Evolutionary conservation across 495 filamentous ascomycete genomes (phyloP), one percentile per base, ranked within the genome.

Genomic region (Aspergillus kassunensis): DNA sequence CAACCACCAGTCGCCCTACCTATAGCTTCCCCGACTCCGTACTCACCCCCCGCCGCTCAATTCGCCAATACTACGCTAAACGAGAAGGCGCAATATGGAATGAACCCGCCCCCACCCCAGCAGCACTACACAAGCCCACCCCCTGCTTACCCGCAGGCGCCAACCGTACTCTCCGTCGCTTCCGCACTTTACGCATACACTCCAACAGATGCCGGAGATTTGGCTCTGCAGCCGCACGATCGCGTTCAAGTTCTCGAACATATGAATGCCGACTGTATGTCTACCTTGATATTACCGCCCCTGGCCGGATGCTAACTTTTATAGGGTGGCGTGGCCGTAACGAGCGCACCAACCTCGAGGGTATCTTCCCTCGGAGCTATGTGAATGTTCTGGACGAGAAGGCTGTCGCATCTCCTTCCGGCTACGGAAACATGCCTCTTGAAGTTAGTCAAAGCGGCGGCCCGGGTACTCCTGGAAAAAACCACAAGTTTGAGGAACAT

Each of bases 231-330:
- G 50, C 81, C 82, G 23, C 82, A 90, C 60, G 91, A 96, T 69
- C 76, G 79, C 19, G 75, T 98, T 56, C 78, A 81, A 42, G 86
- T 98, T 21, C 75, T 80, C 41, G 88, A 96, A 65, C 89, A 96
- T 70, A 90, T 95, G 83, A 97, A 97, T 59, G 83, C 82, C 16
- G 93, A 98, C 61, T 98, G 93, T 95, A 74, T 53, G 73, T 61
- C 57, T 24, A 29, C 20, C 34, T 19, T 39, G 30, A 12, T 13
- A 18, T 12, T 23, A 15, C 1, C 10, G 23, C 21, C 10, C 20
- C 20, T 37, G 19, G 29, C 33, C 41, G 27, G 49, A 61, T 71
- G 63, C 67, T 48, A 50, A 48, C 44, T 6, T 33, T 53, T 34
- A 58, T 45, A 76, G 73, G 73, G 73, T 96, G 90, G 90, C 84